phyloP scores from a whole-genome alignment of 2,329 filamentous ascomycete genomes.

The Diaporthe vexans region DNA sequence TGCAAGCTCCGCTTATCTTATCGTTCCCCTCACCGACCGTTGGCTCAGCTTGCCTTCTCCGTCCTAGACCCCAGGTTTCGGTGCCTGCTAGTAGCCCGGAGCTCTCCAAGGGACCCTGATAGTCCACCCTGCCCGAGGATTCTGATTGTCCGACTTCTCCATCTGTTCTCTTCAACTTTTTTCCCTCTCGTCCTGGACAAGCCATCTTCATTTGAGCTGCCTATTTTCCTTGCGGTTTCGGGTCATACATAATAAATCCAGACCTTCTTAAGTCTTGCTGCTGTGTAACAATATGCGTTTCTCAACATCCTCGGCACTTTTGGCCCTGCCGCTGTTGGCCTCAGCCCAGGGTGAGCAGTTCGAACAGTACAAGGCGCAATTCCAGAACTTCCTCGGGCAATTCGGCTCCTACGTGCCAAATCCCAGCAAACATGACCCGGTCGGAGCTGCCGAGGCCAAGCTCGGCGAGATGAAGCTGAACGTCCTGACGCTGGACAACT shows the following conservation, averaged over 20 bases:
- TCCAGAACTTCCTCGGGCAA: conserved; percentile 75
- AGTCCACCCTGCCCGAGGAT: conserved; percentile 33
- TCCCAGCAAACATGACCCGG: conserved; percentile 49
- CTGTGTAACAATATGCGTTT: conserved; percentile 71
- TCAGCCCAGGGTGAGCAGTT: conserved; percentile 65
- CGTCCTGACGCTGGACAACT: conserved; percentile 76
- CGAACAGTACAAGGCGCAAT: conserved; percentile 73
- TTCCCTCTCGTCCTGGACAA: conserved; percentile 20
- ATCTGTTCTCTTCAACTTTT: conserved; percentile 35
- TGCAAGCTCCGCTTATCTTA: conserved; percentile 34
- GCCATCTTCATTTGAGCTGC: conserved; percentile 32
- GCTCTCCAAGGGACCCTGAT: conserved; percentile 38
- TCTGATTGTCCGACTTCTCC: conserved; percentile 18
- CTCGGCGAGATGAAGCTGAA: conserved; percentile 66
- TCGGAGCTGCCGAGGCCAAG: conserved; percentile 63
- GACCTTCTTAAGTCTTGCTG: neutral
- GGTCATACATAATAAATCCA: neutral
- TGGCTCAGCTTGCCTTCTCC: conserved; percentile 28
- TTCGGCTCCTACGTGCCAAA: conserved; percentile 66
- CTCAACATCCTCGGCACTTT: conserved; percentile 62
- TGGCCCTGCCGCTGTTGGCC: conserved; percentile 70
- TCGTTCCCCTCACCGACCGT: conserved; percentile 26
- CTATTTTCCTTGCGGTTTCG: conserved; percentile 5
- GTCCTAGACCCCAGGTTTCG: conserved; percentile 35
- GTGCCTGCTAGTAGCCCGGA: conserved; percentile 35